These are phyloP conservation scores for Beta corolliflora DNA, from an alignment of 179 eudicot species.

Conservation along the genomic window DNA sequence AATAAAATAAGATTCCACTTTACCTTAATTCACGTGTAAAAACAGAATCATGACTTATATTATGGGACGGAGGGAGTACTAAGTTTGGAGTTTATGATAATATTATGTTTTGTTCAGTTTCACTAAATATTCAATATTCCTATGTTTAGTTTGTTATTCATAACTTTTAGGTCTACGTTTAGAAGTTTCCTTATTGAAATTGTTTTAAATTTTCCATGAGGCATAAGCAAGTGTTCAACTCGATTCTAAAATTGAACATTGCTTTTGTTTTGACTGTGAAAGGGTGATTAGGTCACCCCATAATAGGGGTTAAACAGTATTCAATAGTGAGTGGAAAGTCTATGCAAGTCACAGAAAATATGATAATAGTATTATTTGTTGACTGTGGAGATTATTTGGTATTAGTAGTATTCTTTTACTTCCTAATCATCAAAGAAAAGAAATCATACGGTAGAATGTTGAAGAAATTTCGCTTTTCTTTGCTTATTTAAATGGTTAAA, in stretches of 20 bases:
- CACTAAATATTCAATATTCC: not conserved
- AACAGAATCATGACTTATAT: too few species aligned
- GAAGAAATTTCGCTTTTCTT: not conserved
- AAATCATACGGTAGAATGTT: too few species aligned
- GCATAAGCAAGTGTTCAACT: not conserved
- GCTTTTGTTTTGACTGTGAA: not conserved
- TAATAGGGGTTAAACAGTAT: not conserved
- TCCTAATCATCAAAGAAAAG: not conserved
- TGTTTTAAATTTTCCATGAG: not conserved
- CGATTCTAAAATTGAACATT: not conserved
- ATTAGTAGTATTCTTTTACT: not conserved
- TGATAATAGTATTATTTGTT: not conserved
- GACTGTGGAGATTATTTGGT: not conserved
- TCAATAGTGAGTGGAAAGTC: not conserved
- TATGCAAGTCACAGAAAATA: not conserved
- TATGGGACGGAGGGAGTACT: too few species aligned
- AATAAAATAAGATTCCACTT: too few species aligned
- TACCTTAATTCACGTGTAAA: too few species aligned
- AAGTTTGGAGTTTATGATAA: not conserved
- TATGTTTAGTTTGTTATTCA: too few species aligned
- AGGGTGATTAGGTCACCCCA: not conserved
- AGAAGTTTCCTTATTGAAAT: too few species aligned
- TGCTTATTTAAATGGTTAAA: not conserved
- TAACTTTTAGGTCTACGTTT: too few species aligned
- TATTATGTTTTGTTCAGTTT: not conserved